phyloP scores from a whole-genome alignment of 495 filamentous ascomycete genomes.

The Pyrenula aspistea region DNA sequence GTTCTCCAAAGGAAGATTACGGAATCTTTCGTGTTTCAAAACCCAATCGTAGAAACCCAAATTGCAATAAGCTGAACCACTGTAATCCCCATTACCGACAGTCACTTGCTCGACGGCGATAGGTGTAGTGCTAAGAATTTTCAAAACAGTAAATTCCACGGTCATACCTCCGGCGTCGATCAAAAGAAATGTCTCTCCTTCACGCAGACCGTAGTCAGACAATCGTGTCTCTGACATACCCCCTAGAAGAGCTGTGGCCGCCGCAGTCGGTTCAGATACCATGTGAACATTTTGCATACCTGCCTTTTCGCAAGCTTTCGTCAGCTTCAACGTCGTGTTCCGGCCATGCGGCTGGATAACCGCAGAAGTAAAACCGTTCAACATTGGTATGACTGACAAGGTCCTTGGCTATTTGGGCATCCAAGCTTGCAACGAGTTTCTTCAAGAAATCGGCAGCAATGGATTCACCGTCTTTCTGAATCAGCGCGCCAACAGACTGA shows the following conservation, averaged over 20 bases:
- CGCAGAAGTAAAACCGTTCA: not conserved
- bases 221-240: not conserved
- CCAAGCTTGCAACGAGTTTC: not conserved
- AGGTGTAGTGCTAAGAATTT: not conserved
- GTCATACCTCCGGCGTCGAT: not conserved
- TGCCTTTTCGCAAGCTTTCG: not conserved
- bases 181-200: not conserved
- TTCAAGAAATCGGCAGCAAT: not conserved
- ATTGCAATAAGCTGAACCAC: not conserved
- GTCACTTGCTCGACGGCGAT: not conserved
- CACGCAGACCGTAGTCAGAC: not conserved
- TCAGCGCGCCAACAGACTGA: not conserved
- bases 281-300: not conserved
- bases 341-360: not conserved
- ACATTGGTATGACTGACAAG: not conserved
- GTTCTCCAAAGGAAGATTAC: not conserved
- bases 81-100: not conserved
- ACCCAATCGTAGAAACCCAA: not conserved
- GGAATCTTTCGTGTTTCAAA: not conserved
- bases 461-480: not conserved
- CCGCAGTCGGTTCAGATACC: not conserved
- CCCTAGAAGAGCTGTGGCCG: not conserved
- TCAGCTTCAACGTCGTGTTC: not conserved
- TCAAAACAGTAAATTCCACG: not conserved
- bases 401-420: not conserved